Conservation (phyloP, 2,329 filamentous ascomycete genomes). For the Alternaria hordeiaustralica region DNA sequence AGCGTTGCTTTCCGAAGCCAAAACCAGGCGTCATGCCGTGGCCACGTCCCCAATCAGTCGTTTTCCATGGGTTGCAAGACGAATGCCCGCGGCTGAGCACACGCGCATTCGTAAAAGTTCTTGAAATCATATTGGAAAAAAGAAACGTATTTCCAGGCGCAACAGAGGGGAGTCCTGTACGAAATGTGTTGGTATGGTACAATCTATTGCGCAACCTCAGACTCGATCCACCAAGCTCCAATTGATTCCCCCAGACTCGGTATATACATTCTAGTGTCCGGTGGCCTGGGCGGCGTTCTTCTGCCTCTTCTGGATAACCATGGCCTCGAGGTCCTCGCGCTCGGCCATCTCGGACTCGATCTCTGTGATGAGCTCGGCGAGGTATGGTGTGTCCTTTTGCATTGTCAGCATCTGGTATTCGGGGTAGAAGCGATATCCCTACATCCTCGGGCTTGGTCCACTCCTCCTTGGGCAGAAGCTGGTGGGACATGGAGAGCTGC, state of each 20-base stretch:
- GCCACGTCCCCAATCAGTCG: not conserved
- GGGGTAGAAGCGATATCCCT: conserved; percentile 21
- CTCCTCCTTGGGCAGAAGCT: conserved; percentile 68
- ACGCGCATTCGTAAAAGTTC: not conserved
- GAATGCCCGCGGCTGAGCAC: not conserved
- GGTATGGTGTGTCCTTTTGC: conserved; percentile 68
- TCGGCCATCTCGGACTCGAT: conserved; percentile 72
- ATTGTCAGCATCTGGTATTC: conserved; percentile 18
- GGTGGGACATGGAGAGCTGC: conserved; percentile 71
- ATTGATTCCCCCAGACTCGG: conserved; percentile 17
- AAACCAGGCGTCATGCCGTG: not conserved
- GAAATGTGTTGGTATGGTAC: conserved; percentile 45
- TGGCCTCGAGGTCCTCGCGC: conserved; percentile 71
- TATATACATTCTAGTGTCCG: conserved; percentile 37
- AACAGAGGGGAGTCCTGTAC: conserved; percentile 15
- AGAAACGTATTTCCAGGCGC: not conserved
- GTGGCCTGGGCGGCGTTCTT: conserved; percentile 24
- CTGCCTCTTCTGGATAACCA: conserved; percentile 61
- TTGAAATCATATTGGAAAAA: not conserved
- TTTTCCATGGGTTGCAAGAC: not conserved
- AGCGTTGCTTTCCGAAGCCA: not conserved
- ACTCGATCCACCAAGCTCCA: conserved; percentile 17
- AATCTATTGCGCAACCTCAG: conserved; percentile 48
- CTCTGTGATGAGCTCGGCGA: conserved; percentile 71
- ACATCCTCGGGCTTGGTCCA: conserved; percentile 74